phyloP scores from a whole-genome alignment of 140 eudicot species.

The Stevia rebaudiana region DNA sequence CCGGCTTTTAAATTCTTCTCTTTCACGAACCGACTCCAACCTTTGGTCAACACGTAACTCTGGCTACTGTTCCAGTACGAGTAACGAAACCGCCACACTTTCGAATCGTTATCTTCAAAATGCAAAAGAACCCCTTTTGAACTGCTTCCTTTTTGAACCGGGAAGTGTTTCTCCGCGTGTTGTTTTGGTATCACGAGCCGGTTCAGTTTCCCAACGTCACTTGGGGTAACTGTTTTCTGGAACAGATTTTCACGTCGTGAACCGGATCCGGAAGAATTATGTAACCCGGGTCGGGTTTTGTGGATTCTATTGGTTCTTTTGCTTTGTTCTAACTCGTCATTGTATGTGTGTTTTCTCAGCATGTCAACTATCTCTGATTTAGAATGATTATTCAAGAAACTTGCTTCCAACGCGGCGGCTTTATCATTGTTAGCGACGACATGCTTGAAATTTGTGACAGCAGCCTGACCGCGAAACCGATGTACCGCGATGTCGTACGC shows the following conservation, averaged over 20 bases:
- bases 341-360: slow-evolving; percentile 82
- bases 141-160: slow-evolving; percentile 47
- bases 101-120: slow-evolving; percentile 64
- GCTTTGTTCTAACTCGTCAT: slow-evolving; percentile 81
- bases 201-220: slow-evolving; percentile 90
- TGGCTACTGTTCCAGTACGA: slow-evolving; percentile 97
- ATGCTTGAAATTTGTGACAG: slow-evolving; percentile 67
- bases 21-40: slow-evolving; percentile 97
- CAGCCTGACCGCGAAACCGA: slow-evolving; percentile 85
- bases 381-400: slow-evolving; percentile 52
- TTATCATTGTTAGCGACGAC: slow-evolving; percentile 10
- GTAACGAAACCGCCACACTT: slow-evolving; percentile 84
- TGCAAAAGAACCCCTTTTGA: slow-evolving; percentile 74
- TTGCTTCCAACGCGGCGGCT: slow-evolving; percentile 29
- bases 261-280: slow-evolving; percentile 11
- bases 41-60: slow-evolving; percentile 89
- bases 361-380: slow-evolving; percentile 90
- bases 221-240: slow-evolving; percentile 81
- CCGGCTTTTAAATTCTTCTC: slow-evolving; percentile 82
- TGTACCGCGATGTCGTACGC: slow-evolving; percentile 84
- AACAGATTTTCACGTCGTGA: slow-evolving; percentile 50
- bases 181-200: slow-evolving; percentile 93
- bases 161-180: slow-evolving; percentile 90
- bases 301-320: slow-evolving; percentile 19
- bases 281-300: slow-evolving; percentile 5